Evolutionary conservation across 208 protist species (phyloP).

Genomic region (Angomonas desouzai): DNA sequence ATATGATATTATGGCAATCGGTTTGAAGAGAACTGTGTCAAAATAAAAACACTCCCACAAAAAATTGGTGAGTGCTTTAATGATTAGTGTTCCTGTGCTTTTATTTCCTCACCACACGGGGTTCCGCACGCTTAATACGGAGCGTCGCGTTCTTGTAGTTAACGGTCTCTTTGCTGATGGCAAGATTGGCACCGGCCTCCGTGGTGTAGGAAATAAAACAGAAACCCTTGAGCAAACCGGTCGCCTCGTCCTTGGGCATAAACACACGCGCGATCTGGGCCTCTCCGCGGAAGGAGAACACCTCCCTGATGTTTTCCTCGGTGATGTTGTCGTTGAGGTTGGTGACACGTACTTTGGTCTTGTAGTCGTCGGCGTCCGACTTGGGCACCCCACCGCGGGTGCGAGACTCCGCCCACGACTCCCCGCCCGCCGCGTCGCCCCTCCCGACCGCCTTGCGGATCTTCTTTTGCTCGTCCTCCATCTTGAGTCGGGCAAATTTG

Average conservation of each 20-base stretch:
- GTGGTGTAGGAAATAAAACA: slow-evolving; percentile 77
- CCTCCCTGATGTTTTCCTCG: slow-evolving; percentile 63
- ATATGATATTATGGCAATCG: too few species aligned
- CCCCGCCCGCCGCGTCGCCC: slow-evolving; percentile 6
- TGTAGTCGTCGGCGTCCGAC: slow-evolving; percentile 23
- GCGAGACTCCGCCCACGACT: slow-evolving; percentile 15
- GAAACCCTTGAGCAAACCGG: slow-evolving; percentile 66
- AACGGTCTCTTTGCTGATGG: slow-evolving; percentile 27
- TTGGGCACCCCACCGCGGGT: not conserved
- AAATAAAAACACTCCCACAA: not conserved
- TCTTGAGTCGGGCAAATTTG: slow-evolving; percentile 36
- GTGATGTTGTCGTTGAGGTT: slow-evolving; percentile 84
- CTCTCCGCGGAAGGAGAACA: slow-evolving; percentile 57
- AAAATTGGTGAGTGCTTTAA: slow-evolving; percentile 11
- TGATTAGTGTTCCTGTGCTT: not conserved
- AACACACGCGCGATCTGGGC: slow-evolving; percentile 47
- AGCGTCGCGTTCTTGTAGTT: slow-evolving; percentile 86
- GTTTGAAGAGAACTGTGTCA: too few species aligned
- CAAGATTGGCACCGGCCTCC: slow-evolving; percentile 32
- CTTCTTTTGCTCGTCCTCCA: slow-evolving; percentile 47
- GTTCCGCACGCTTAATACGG: slow-evolving; percentile 37
- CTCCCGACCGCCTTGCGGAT: slow-evolving; percentile 18
- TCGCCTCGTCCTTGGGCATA: slow-evolving; percentile 51
- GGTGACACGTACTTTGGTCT: slow-evolving; percentile 62
- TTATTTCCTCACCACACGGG: slow-evolving; percentile 2